Base-by-base conservation (phyloP, 2,329 filamentous ascomycete species). In the Thermomyces lanuginosus region DNA sequence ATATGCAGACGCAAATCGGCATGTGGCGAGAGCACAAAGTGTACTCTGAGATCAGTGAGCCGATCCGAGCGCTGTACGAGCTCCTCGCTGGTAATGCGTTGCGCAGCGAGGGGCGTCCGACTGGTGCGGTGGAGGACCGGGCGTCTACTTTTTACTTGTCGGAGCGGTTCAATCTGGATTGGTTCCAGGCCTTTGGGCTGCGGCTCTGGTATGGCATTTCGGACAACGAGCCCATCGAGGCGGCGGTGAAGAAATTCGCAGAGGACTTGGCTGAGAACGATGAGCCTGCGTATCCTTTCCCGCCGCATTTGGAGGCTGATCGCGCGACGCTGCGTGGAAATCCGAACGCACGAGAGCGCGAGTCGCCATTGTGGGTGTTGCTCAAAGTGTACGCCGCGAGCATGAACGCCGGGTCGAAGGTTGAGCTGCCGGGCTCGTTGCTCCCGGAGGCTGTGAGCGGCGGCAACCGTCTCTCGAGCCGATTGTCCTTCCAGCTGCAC, bases 121-220 rank as follows among this genome's bases (percentile, higher is more conserved):
- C 72, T 37, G 73, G 69, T 5, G 69, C 79, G 1, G 57, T 76
- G 6, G 89, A 95, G 50, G 81, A 95, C 52, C 74, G 78, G 22
- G 67, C 76, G 20, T 67, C 74, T 8, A 76, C 76, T 0, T 92
- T 98, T 45, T 66, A 73, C 28, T 79, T 98, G 37, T 79, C 82
- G 1, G 68, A 78, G 41, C 74, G 75, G 24, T 98, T 93, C 47
- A 72, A 72, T 4, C 63, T 98, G 18, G 79, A 91, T 48, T 98
- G 89, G 89, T 75, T 81, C 49, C 84, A 92, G 45, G 76, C 84
- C 1, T 92, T 98, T 50, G 86, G 81, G 7, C 64, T 98, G 26
- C 73, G 84, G 22, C 62, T 98, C 2, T 95, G 83, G 79, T 98
- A 92, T 49, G 75, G 74, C 22, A 78, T 73, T 21, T 63, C 69